A percentile compares a stretch with the other conserved stretches of the same genome.
Evolutionary conservation across 2,329 filamentous ascomycete genomes (phyloP).

Genomic region (Claviceps purpurea): DNA sequence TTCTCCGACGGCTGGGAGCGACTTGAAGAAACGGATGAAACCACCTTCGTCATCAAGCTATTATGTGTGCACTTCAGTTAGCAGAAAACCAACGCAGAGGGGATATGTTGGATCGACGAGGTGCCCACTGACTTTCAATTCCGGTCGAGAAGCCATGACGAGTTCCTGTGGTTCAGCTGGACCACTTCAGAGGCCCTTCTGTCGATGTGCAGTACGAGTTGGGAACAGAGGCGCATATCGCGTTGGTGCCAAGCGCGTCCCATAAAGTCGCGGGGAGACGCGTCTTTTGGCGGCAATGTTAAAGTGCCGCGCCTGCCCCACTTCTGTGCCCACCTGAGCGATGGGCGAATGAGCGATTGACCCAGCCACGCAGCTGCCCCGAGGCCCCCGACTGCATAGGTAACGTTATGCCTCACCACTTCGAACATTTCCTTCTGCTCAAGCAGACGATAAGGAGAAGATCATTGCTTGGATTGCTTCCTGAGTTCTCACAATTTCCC

Average conservation of each 20-base stretch:
- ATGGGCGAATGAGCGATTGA: background rate
- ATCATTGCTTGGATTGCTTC: too few species aligned
- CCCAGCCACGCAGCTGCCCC: background rate
- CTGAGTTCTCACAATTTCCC: too few species aligned
- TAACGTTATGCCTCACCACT: background rate
- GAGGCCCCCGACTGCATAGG: background rate
- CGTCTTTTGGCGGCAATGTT: conserved; percentile 9
- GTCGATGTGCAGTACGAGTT: background rate
- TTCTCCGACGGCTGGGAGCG: conserved; percentile 55
- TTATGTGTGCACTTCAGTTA: background rate
- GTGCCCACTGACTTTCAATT: conserved; percentile 44
- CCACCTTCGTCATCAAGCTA: conserved; percentile 92
- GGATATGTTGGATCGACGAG: background rate
- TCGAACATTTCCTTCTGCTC: too few species aligned
- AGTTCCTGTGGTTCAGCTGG: background rate
- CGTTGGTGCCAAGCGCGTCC: conserved; percentile 3
- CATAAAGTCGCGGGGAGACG: conserved; percentile 8
- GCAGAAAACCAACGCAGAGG: background rate
- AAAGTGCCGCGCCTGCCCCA: conserved; percentile 8
- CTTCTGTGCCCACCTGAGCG: background rate
- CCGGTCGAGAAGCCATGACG: conserved; percentile 57
- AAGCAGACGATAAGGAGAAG: too few species aligned
- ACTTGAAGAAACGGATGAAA: conserved; percentile 93
- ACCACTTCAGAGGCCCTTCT: background rate
- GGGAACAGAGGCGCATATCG: background rate